phyloP scores from a whole-genome alignment of 805 yeast species.

The Kregervanrija pseudodelftensis region DNA sequence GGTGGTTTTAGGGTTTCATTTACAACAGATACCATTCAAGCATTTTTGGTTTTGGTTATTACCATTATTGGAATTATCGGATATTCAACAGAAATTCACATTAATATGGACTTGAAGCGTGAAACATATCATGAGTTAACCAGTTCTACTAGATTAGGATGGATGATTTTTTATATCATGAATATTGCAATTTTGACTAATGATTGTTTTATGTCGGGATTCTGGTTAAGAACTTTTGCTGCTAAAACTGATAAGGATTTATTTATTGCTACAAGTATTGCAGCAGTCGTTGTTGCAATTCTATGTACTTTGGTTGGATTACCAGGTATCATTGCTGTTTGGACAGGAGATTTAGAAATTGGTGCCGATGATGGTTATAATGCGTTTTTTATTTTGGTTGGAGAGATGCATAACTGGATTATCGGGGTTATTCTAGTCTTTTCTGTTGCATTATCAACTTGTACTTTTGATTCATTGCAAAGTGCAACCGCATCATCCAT shows the following conservation, averaged over 20 bases:
- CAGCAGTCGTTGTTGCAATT: slow-evolving; percentile 56
- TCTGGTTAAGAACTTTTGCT: slow-evolving; percentile 93
- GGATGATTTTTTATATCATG: slow-evolving; percentile 83
- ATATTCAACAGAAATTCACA: slow-evolving; percentile 66
- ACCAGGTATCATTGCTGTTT: slow-evolving; percentile 83
- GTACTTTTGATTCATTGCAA: slow-evolving; percentile 84
- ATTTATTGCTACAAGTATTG: slow-evolving; percentile 66
- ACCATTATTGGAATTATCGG: slow-evolving; percentile 69
- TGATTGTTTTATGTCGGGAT: slow-evolving; percentile 84
- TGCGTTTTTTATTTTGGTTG: slow-evolving; percentile 66
- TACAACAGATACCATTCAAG: slow-evolving; percentile 81
- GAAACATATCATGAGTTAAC: slow-evolving; percentile 62
- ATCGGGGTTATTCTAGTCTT: slow-evolving; percentile 77
- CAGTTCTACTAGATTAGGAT: slow-evolving; percentile 65
- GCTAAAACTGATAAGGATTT: slow-evolving; percentile 71
- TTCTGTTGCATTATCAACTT: slow-evolving; percentile 66
- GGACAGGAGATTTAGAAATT: slow-evolving; percentile 66
- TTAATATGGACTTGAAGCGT: slow-evolving; percentile 48
- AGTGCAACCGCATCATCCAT: slow-evolving; percentile 83
- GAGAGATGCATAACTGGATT: slow-evolving; percentile 78
- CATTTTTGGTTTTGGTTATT: slow-evolving; percentile 59
- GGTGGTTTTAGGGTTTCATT: slow-evolving; percentile 91
- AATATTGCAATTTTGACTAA: slow-evolving; percentile 84
- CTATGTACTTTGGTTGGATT: slow-evolving; percentile 70
- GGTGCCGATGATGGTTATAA: slow-evolving; percentile 51